These are phyloP conservation scores for Achaetomium macrosporum DNA, from an alignment of 2,329 filamentous ascomycete genomes.

Conservation along the genomic window DNA sequence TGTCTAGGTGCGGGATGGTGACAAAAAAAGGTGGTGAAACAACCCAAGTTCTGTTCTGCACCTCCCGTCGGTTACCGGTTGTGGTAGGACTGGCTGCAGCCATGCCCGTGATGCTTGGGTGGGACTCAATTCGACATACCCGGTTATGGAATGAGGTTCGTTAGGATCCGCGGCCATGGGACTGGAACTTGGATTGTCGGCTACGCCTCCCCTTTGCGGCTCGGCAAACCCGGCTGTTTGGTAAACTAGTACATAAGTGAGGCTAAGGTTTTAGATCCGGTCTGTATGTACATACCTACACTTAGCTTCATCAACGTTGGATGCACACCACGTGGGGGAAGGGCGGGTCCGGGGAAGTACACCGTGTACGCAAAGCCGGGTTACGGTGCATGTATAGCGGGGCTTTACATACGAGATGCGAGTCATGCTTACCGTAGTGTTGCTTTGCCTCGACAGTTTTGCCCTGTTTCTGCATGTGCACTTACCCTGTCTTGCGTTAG, in stretches of 20 bases:
- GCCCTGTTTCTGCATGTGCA: neutral
- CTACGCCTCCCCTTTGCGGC: neutral
- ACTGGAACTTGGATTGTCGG: neutral
- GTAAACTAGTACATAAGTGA: neutral
- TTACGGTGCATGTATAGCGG: neutral
- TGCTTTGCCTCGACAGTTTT: neutral
- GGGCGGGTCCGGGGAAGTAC: neutral
- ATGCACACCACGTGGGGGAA: constrained; percentile 1
- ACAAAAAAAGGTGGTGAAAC: too few relatives aligned
- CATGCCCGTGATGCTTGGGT: too few relatives aligned
- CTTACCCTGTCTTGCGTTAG: constrained; percentile 6
- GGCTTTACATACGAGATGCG: neutral
- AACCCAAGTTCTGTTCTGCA: too few relatives aligned
- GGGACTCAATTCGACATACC: neutral
- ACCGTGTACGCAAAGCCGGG: neutral
- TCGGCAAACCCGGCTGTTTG: constrained; percentile 5
- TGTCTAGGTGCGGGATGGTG: neutral
- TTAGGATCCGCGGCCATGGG: constrained; percentile 1
- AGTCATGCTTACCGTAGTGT: neutral
- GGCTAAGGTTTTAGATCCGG: constrained; percentile 2
- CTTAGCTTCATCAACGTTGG: neutral
- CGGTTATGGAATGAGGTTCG: too few relatives aligned
- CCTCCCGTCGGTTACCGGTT: too few relatives aligned
- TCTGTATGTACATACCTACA: neutral
- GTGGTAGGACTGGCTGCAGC: too few relatives aligned